phyloP scores from a whole-genome alignment of 495 filamentous ascomycete genomes.

The Xanthoparmelia taractica region DNA sequence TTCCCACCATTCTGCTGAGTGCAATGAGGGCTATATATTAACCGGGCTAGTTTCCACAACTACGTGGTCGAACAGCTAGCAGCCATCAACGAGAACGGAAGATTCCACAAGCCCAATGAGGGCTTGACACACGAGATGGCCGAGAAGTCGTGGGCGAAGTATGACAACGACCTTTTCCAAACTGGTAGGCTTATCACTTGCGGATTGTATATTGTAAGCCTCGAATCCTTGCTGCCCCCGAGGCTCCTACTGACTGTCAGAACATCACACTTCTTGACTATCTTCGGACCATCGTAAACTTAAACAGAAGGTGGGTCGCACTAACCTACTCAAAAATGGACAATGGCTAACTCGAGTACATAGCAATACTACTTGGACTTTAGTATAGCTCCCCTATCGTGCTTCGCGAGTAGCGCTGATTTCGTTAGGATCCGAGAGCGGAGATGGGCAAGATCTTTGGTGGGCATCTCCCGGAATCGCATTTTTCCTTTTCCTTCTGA shows the following conservation, averaged over 20 bases:
- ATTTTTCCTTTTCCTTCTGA: neutral
- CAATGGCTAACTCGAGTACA: neutral
- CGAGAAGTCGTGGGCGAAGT: constrained; percentile 58
- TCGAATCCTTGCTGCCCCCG: neutral
- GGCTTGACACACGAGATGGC: constrained; percentile 41
- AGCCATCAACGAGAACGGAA: constrained; percentile 61
- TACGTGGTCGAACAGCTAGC: constrained; percentile 62
- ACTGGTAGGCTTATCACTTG: constrained; percentile 71
- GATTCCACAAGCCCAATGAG: constrained; percentile 54
- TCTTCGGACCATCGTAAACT: constrained; percentile 73
- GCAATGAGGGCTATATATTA: neutral
- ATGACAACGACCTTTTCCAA: constrained; percentile 80
- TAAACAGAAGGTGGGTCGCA: constrained; percentile 48
- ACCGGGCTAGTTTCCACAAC: constrained; percentile 56
- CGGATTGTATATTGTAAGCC: constrained; percentile 57
- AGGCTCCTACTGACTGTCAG: neutral
- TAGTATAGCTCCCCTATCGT: constrained; percentile 28
- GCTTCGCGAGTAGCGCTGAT: neutral
- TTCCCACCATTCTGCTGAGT: neutral
- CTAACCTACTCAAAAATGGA: neutral
- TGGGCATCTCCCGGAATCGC: constrained; percentile 16
- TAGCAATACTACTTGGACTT: constrained; percentile 65
- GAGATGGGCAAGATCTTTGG: constrained; percentile 46
- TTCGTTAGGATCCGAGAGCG: constrained; percentile 42
- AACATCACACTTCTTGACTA: constrained; percentile 81